Evolutionary conservation across 225 moss, liverwort and hornwort genomes (phyloP), one percentile per base, ranked within the genome.

Genomic region (Bryum argenteum): DNA sequence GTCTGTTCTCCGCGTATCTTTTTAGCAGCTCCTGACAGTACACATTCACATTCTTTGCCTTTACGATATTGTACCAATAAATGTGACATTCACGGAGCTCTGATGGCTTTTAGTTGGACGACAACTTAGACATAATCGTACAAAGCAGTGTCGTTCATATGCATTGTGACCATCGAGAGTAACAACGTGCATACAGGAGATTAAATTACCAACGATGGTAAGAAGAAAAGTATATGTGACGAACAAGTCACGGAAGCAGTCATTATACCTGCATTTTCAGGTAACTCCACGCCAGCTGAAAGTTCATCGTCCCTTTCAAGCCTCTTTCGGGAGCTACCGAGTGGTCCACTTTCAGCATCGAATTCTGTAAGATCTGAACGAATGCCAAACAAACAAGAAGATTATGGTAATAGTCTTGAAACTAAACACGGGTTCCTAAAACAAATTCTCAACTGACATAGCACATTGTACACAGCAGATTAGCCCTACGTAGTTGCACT

Each of bases 251-350:
- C 40, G 33, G 33, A 33, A n/a, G 17, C 38, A 15, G 18, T 54
- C 58, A 10, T 40, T 61, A n/a, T 72, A 82, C 84, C 87, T 75
- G 75, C 69, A 54, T 70, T 80, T 65, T 65, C 75, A 47, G 72
- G 69, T 68, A 69, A 64, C 15, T 79, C 65, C 63, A 63, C 55
- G 10, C 33, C 45, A 28, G 58, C 56, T 62, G 63, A 41, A 66
- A 75, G 52, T 58, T 62, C 73, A 23, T 54, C 71, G 44, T 72
- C 47, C 84, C 84, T 48, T 48, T 48, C 82, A 59, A 79, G 66
- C 59, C 88, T 77, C 54, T 88, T 88, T 26, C 84, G 84, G 72
- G 59, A 64, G 69, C 21, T 58, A n/a, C 66, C 77, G 71, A 69
- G 42, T 10, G 60, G n/a, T 55, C 33, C 70, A 64, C 33, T 65